These are phyloP conservation scores for Kalmusia sp. DNA, from an alignment of 2,329 filamentous ascomycete genomes.

Conservation along the genomic window DNA sequence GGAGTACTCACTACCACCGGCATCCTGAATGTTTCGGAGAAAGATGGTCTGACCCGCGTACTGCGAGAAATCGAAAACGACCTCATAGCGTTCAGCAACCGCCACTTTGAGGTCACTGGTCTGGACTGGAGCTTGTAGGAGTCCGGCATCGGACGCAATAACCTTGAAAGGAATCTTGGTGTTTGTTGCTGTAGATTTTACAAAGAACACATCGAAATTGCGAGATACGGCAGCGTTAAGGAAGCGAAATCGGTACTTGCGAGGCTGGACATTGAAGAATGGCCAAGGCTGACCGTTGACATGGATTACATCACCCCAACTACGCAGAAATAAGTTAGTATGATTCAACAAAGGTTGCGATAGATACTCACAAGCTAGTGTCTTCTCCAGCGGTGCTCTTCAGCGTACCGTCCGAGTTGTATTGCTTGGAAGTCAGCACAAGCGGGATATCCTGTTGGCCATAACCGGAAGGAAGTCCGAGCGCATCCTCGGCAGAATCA, in stretches of 20 bases:
- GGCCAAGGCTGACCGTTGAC: constrained; percentile 67
- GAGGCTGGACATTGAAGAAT: constrained; percentile 61
- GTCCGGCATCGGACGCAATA: constrained; percentile 60
- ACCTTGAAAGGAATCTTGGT: constrained; percentile 58
- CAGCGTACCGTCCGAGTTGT: constrained; percentile 59
- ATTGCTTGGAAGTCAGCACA: constrained; percentile 59
- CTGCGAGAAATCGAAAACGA: constrained; percentile 62
- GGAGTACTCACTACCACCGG: constrained; percentile 56
- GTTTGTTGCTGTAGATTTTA: constrained; percentile 33
- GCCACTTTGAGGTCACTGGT: constrained; percentile 53
- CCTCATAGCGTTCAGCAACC: constrained; percentile 65
- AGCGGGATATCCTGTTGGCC: constrained; percentile 64
- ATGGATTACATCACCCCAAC: constrained; percentile 64
- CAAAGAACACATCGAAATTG: constrained; percentile 59
- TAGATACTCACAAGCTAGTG: too few species aligned
- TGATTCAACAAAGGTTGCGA: too few species aligned
- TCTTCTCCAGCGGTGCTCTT: constrained; percentile 51
- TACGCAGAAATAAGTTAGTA: too few species aligned
- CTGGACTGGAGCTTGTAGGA: constrained; percentile 47
- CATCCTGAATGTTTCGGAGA: constrained; percentile 51
- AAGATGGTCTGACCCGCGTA: constrained; percentile 59
- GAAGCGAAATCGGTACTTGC: constrained; percentile 65
- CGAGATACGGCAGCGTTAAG: constrained; percentile 50
- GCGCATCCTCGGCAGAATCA: constrained; percentile 58
- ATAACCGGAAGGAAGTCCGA: constrained; percentile 55